Conservation (phyloP, 2,329 filamentous ascomycete species). For the Aspergillus glaucus region DNA sequence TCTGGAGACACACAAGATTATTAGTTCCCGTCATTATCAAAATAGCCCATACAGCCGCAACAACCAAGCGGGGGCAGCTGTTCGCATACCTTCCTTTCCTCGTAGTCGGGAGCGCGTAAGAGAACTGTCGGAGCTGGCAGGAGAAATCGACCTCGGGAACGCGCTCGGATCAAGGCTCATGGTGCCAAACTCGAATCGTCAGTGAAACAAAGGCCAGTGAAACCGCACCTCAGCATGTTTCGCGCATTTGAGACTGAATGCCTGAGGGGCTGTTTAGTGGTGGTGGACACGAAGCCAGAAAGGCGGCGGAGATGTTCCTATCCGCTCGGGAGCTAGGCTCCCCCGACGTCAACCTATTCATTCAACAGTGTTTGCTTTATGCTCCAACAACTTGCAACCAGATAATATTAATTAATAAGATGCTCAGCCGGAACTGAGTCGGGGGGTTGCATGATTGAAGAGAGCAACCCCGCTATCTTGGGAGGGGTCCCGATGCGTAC, state of each 20-base stretch:
- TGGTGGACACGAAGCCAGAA: conserved; percentile 10
- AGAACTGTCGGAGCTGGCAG: conserved; percentile 80
- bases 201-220: conserved; percentile 14
- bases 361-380: background rate
- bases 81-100: conserved; percentile 63
- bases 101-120: conserved; percentile 70
- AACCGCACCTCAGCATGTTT: conserved; percentile 31
- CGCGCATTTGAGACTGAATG: conserved; percentile 17
- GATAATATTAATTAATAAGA: background rate
- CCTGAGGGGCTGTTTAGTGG: conserved; percentile 8
- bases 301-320: conserved; percentile 15
- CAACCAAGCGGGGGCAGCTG: background rate
- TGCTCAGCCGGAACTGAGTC: background rate
- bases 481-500: background rate
- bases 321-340: conserved; percentile 7
- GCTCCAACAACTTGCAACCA: background rate
- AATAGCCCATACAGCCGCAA: background rate
- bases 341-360: conserved; percentile 2
- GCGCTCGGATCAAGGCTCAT: conserved; percentile 40
- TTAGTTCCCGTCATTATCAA: background rate
- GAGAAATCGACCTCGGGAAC: conserved; percentile 51
- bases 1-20: conserved; percentile 17
- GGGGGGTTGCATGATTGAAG: background rate
- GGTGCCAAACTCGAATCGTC: conserved; percentile 26
- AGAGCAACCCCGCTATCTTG: background rate